Conservation (phyloP, 1,139 yeast genomes). For the Sugiyamaella xylanicola region DNA sequence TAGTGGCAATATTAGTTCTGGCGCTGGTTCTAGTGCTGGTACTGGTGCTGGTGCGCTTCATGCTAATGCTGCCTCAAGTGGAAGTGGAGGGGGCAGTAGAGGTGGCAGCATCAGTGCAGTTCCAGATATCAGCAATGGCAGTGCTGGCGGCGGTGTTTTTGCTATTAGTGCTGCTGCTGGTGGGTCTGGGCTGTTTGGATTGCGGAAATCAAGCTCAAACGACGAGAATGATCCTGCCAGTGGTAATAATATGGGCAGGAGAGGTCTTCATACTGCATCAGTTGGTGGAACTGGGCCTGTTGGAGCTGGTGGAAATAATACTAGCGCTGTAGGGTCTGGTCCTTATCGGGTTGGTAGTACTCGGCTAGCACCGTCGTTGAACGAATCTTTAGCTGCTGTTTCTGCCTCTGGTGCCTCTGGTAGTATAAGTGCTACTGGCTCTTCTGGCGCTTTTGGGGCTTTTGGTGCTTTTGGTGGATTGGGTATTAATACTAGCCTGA, state of each 20-base stretch:
- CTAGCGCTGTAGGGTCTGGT: no score
- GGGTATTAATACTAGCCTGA: no score
- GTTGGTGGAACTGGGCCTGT: neutral
- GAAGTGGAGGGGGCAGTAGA: neutral
- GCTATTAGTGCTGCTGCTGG: slow-evolving; percentile 21
- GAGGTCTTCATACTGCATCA: no score
- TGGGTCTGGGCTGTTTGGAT: slow-evolving; percentile 16
- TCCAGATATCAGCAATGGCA: slow-evolving; percentile 3
- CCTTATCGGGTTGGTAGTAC: slow-evolving; percentile 1
- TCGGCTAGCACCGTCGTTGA: neutral
- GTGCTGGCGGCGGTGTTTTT: slow-evolving; percentile 18
- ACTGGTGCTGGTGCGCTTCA: no score
- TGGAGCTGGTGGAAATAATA: no score
- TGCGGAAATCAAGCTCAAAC: neutral
- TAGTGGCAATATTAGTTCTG: neutral
- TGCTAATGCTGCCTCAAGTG: slow-evolving; percentile 24
- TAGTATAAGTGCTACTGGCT: no score
- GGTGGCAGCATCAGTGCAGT: neutral
- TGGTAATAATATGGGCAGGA: no score
- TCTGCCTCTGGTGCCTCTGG: no score
- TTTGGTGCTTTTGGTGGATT: no score
- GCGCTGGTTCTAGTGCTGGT: neutral
- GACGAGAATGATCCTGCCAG: neutral
- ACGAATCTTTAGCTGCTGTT: no score
- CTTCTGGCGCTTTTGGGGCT: no score